Evolutionary conservation across 306 rosid species (phyloP).

Genomic region (Canavalia gladiata): DNA sequence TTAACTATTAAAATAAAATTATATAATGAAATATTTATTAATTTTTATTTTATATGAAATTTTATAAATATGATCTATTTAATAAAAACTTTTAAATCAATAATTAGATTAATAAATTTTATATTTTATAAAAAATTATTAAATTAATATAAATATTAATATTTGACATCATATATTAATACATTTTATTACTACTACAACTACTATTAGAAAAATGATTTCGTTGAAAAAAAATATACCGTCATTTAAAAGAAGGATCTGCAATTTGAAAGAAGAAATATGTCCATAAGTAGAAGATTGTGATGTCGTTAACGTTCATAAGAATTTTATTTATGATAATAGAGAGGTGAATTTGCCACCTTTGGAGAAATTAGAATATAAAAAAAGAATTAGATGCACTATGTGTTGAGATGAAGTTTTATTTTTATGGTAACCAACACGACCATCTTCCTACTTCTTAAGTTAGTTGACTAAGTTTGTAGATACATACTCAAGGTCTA

Average conservation of each 20-base stretch:
- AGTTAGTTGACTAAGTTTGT: conserved; percentile 25
- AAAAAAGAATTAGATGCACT: conserved; percentile 52
- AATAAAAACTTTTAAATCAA: no score
- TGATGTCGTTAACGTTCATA: conserved; percentile 43
- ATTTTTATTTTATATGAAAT: no score
- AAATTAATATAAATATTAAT: no score
- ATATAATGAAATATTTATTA: no score
- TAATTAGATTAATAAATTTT: no score
- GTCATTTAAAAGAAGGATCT: not conserved
- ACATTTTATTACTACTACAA: no score
- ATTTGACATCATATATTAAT: no score
- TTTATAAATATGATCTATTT: no score
- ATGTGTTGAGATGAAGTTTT: conserved; percentile 49
- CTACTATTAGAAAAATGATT: not conserved
- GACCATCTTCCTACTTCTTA: conserved; percentile 34
- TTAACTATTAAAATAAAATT: no score
- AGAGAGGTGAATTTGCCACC: not conserved
- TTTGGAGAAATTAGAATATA: conserved; percentile 19
- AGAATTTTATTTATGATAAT: conserved; percentile 45
- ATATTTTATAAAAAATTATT: no score
- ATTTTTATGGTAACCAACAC: conserved; percentile 39
- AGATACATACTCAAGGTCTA: no score
- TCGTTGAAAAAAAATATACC: not conserved
- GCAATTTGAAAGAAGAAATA: conserved; percentile 12
- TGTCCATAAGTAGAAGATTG: not conserved